phyloP scores from a whole-genome alignment of 305 asterid species.

The Fraxinus paxiana region DNA sequence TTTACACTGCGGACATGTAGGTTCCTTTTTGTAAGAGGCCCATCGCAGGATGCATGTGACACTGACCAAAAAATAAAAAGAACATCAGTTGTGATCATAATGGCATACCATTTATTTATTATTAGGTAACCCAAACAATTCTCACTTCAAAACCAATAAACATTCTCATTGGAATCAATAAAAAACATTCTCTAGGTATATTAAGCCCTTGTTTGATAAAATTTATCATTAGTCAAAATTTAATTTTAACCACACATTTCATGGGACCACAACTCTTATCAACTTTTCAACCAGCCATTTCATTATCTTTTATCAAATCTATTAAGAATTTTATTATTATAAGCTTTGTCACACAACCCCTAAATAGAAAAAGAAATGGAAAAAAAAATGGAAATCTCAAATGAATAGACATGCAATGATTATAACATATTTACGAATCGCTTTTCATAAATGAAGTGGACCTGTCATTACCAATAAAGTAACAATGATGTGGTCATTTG shows the following conservation, averaged over 20 bases:
- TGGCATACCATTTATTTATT: neutral
- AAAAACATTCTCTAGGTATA: neutral
- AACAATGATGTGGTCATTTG: neutral
- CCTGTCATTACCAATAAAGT: neutral
- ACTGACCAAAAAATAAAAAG: slow-evolving; percentile 39
- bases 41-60: slow-evolving; percentile 76
- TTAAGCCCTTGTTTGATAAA: neutral
- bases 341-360: neutral
- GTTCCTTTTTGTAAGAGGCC: slow-evolving; percentile 75
- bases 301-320: neutral
- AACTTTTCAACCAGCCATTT: too few species aligned
- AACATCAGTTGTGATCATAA: slow-evolving; percentile 5
- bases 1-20: slow-evolving; percentile 85
- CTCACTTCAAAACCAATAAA: slow-evolving; percentile 14
- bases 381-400: neutral
- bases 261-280: neutral
- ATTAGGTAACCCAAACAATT: slow-evolving; percentile 19
- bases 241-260: neutral
- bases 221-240: too few species aligned
- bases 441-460: neutral
- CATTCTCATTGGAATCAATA: neutral
- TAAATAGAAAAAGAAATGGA: neutral
- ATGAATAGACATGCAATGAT: neutral
- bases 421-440: neutral
- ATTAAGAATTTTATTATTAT: too few species aligned